Evolutionary conservation across 805 yeast genomes (phyloP), one percentile per base, ranked within the genome.

Genomic region (Candida khao-thaluensis): DNA sequence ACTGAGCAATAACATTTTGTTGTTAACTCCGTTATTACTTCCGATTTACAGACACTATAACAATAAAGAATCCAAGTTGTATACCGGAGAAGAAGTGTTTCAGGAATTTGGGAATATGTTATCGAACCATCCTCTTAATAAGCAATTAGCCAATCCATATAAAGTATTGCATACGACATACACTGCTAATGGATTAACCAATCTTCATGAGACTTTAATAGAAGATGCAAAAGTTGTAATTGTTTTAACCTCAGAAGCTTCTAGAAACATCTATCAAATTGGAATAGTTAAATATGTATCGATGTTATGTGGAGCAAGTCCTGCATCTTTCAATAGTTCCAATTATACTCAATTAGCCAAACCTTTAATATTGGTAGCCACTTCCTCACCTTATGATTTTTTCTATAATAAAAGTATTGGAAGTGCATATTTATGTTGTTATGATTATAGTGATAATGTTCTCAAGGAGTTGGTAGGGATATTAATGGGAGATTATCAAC

Each of bases 361-460:
- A 48, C 83, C 82, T 4, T 59, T 79, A 50, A 65, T 79, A 9
- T 69, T 77, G 3, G 67, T 78, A n/a, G 80, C 83, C 3, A 79
- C 81, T 0, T 73, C 78, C 41, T 73, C 81, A 4, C 85, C 85
- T 1, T 78, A 76, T 48, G 85, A 80, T 49, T 74, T 79, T 50
- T 72, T 75, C 34, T 73, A 76, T 40, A 77, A 76, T 40, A 71
- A 71, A 35, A 68, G 69, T 30, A 71, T 78, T 21, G 80, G 79
- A 1, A 70, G 78, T 34, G 71, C 79, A 1, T 79, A 79, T 51
- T 56, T 79, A 33, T 79, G 84, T 50, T 72, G 80, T 37, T 79
- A 74, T 51, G 85, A 79, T 55, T 79, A 77, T 52, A 77, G 84
- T 1, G 57, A 63, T 14, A 70, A 69, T 47, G 81, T 74, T 2